phyloP scores from a whole-genome alignment of 1,284 basidiomycete genomes.

The Boletellus sp. region DNA sequence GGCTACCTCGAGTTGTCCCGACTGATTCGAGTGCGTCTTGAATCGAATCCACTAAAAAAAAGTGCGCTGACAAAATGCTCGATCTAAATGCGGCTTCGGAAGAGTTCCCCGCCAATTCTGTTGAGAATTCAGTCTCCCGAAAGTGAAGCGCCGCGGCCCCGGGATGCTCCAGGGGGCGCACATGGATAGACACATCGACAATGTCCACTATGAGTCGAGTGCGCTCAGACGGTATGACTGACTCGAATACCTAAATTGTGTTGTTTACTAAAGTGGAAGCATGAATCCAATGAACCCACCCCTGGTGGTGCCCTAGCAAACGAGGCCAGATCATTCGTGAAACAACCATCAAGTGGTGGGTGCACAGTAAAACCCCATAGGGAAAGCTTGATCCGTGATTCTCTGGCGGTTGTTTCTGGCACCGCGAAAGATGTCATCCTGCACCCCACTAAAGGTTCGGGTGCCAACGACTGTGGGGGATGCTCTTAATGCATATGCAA shows the following conservation, averaged over 20 bases:
- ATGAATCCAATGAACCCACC: conserved; percentile 43
- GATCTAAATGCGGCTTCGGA: conserved; percentile 53
- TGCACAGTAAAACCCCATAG: conserved; percentile 67
- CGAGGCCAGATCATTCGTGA: conserved; percentile 58
- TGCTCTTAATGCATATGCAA: conserved; percentile 3
- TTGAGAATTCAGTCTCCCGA: conserved; percentile 63
- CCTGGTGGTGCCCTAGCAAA: conserved; percentile 88
- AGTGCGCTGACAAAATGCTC: conserved; percentile 43
- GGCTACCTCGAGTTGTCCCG: conserved; percentile 3
- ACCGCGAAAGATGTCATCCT: conserved; percentile 67
- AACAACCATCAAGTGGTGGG: conserved; percentile 60
- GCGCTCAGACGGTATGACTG: conserved; percentile 87
- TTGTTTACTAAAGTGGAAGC: background rate
- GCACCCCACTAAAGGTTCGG: conserved; percentile 59
- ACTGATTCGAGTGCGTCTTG: conserved; percentile 30
- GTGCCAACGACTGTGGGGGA: conserved; percentile 37
- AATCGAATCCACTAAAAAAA: conserved; percentile 67
- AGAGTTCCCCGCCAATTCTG: conserved; percentile 68
- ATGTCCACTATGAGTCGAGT: conserved; percentile 68
- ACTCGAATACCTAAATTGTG: conserved; percentile 74
- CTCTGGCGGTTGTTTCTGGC: conserved; percentile 70
- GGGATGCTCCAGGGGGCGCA: conserved; percentile 55
- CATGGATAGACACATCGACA: conserved; percentile 66
- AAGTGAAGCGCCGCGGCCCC: conserved; percentile 68
- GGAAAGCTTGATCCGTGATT: conserved; percentile 69